Percentiles rank a stretch among this genome's conserved stretches.
Conservation (phyloP, 1,284 basidiomycete genomes). For the Ustilago nuda region DNA sequence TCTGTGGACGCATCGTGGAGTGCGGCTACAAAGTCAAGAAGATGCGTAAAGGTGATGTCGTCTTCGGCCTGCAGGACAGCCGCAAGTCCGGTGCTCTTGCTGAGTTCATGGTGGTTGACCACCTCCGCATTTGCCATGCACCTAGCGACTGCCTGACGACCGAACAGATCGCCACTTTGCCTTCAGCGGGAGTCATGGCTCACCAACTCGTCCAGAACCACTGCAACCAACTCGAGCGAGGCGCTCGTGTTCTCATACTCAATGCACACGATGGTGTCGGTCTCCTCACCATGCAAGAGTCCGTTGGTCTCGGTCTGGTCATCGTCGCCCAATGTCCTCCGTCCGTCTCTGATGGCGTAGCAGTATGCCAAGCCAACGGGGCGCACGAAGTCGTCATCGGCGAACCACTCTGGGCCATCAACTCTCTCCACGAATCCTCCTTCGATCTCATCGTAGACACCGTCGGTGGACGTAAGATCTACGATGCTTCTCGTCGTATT, state of each 20-base stretch:
- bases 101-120: conserved; percentile 69
- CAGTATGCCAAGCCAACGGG: conserved; percentile 69
- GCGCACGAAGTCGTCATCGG: conserved; percentile 70
- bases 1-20: conserved; percentile 70
- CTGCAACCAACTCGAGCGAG: conserved; percentile 67
- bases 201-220: conserved; percentile 70
- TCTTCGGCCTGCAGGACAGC: conserved; percentile 70
- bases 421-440: conserved; percentile 69
- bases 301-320: conserved; percentile 68
- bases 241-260: conserved; percentile 69
- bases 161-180: conserved; percentile 71
- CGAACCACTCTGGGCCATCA: conserved; percentile 70
- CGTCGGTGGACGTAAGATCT: conserved; percentile 66
- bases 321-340: conserved; percentile 70
- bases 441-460: conserved; percentile 70
- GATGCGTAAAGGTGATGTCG: conserved; percentile 70
- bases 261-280: conserved; percentile 71
- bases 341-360: conserved; percentile 65
- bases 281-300: conserved; percentile 70
- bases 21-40: conserved; percentile 69
- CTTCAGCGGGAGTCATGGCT: conserved; percentile 69
- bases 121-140: conserved; percentile 69
- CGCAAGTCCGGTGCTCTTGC: conserved; percentile 70
- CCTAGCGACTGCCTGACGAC: conserved; percentile 67
- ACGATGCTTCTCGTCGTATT: conserved; percentile 70